Percentiles rank a stretch among this genome's conserved stretches.
Evolutionary conservation across 2,329 filamentous ascomycete species (phyloP).

Genomic region (Colletotrichum salicis): DNA sequence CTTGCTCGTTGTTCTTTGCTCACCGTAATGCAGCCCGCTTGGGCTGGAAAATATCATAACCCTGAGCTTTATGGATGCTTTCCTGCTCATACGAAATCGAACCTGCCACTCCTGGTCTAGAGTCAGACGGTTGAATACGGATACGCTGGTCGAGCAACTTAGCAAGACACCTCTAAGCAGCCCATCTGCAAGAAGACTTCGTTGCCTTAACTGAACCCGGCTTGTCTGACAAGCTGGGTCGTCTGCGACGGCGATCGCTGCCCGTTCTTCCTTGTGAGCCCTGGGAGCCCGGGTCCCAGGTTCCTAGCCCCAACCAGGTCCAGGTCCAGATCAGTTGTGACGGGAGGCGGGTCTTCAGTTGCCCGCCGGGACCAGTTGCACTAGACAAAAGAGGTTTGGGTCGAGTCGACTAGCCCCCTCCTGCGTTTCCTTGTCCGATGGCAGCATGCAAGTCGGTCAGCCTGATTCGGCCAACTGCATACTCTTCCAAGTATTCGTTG

Average conservation of each 20-base stretch:
- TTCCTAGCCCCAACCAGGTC: conserved; percentile 12
- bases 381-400: conserved; percentile 30
- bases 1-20: neutral
- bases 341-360: conserved; percentile 32
- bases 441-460: conserved; percentile 23
- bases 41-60: neutral
- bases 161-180: neutral
- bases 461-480: conserved; percentile 9
- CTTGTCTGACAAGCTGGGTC: neutral
- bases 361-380: conserved; percentile 21
- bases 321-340: conserved; percentile 11
- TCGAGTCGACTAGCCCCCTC: conserved; percentile 12
- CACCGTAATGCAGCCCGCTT: neutral
- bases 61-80: neutral
- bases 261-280: conserved; percentile 25
- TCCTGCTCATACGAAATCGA: neutral
- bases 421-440: conserved; percentile 3
- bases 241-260: conserved; percentile 31
- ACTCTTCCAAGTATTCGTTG: conserved; percentile 1
- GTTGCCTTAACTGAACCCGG: conserved; percentile 15
- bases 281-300: conserved; percentile 28
- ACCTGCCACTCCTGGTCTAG: neutral
- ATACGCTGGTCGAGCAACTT: neutral
- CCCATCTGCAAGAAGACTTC: neutral
- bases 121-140: neutral